phyloP scores from a whole-genome alignment of 2,329 filamentous ascomycete genomes.

The Calonectria naviculata region DNA sequence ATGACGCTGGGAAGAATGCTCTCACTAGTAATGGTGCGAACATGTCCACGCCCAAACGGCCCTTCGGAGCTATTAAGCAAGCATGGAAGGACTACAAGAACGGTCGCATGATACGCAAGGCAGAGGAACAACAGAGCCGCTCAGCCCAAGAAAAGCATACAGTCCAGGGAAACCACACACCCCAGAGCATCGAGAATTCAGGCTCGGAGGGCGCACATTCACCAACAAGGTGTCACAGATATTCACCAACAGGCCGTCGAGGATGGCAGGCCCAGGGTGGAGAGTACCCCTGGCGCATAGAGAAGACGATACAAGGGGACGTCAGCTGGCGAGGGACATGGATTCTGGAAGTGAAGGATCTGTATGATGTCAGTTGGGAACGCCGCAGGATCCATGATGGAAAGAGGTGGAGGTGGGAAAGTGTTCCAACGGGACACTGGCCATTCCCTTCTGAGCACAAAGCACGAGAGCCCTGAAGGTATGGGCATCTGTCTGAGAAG shows the following conservation, averaged over 20 bases:
- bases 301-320: not conserved
- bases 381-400: not conserved
- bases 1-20: no score
- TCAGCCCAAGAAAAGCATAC: no score
- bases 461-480: no score
- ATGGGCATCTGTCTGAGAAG: no score
- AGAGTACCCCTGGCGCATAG: not conserved
- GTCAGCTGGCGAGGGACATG: not conserved
- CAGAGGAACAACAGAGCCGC: not conserved
- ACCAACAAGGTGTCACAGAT: not conserved
- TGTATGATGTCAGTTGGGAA: not conserved
- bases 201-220: not conserved
- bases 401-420: not conserved
- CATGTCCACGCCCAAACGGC: no score
- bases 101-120: not conserved
- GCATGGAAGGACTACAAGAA: not conserved
- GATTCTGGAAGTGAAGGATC: not conserved
- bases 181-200: no score
- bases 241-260: not conserved
- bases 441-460: not conserved
- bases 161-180: no score
- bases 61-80: not conserved
- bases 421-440: not conserved
- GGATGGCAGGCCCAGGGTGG: not conserved
- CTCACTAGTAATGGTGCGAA: no score